phyloP scores from a whole-genome alignment of 768 basidiomycete genomes.

The Tephrocybe rancida region DNA sequence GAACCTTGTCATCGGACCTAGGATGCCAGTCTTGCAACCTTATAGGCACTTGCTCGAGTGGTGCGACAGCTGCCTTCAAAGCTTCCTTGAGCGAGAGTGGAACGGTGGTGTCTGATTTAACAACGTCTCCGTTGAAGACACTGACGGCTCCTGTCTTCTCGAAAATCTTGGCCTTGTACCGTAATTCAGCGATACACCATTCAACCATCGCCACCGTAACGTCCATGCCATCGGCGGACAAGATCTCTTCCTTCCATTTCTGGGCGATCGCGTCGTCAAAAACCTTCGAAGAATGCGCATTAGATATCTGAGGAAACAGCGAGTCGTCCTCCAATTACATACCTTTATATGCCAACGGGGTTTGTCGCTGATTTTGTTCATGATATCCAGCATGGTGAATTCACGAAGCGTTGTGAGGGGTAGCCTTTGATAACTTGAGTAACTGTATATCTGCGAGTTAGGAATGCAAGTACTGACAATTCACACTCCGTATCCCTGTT shows the following conservation, averaged over 20 bases:
- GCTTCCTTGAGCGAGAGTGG: constrained; percentile 15
- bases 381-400: constrained; percentile 19
- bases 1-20: constrained; percentile 36
- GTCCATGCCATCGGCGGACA: neutral
- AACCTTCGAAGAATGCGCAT: constrained; percentile 1
- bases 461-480: too few species aligned
- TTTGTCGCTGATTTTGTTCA: constrained; percentile 20
- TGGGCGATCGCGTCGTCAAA: constrained; percentile 12
- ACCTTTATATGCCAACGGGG: constrained; percentile 19
- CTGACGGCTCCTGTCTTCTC: constrained; percentile 11
- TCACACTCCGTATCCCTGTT: too few species aligned
- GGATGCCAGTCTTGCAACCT: constrained; percentile 44
- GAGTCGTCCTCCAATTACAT: neutral
- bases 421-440: too few species aligned
- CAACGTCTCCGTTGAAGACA: constrained; percentile 23
- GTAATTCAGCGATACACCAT: constrained; percentile 22
- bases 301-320: neutral
- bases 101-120: constrained; percentile 29
- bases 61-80: constrained; percentile 18
- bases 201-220: constrained; percentile 19
- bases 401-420: constrained; percentile 17
- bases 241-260: constrained; percentile 17
- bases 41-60: constrained; percentile 34
- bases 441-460: too few species aligned
- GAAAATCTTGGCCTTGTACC: constrained; percentile 18